Evolutionary conservation across 108 stramenopile species (phyloP).

Genomic region (Nannochloropsis gaditana): DNA sequence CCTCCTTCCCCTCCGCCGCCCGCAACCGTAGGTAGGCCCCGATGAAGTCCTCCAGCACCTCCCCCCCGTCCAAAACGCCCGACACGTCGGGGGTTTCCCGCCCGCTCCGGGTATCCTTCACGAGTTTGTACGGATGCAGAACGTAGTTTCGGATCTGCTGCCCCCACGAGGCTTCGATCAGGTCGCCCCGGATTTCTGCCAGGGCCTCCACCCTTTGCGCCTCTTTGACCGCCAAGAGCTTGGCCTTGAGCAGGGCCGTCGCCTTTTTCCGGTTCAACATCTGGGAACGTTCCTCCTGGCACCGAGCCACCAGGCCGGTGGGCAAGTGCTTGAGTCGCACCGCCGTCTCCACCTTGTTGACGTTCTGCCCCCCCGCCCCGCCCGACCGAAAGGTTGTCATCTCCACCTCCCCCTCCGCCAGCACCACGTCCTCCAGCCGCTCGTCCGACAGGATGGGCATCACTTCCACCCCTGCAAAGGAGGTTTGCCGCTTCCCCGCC

Average conservation of each 20-base stretch:
- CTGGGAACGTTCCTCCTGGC: slow-evolving; percentile 49
- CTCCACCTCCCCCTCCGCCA: slow-evolving; percentile 49
- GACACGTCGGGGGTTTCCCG: slow-evolving; percentile 38
- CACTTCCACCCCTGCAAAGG: slow-evolving; percentile 89
- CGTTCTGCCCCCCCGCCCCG: slow-evolving; percentile 54
- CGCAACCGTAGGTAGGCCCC: slow-evolving; percentile 38
- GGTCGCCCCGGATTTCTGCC: slow-evolving; percentile 44
- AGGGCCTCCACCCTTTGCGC: slow-evolving; percentile 40
- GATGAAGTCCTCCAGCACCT: slow-evolving; percentile 32
- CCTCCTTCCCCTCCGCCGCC: neutral
- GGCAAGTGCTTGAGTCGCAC: slow-evolving; percentile 54
- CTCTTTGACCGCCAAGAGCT: slow-evolving; percentile 46
- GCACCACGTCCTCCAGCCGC: slow-evolving; percentile 31
- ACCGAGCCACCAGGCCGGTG: slow-evolving; percentile 48
- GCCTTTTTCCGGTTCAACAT: slow-evolving; percentile 43
- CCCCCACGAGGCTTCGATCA: slow-evolving; percentile 71
- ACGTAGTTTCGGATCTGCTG: slow-evolving; percentile 95
- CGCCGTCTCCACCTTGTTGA: slow-evolving; percentile 56
- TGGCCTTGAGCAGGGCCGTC: slow-evolving; percentile 41
- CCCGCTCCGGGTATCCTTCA: slow-evolving; percentile 61
- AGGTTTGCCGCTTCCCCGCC: slow-evolving; percentile 88
- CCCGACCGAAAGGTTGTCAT: slow-evolving; percentile 51
- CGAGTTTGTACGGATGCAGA: slow-evolving; percentile 91
- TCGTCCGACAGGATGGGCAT: slow-evolving; percentile 72
- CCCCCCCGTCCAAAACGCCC: slow-evolving; percentile 43